Evolutionary conservation across 768 basidiomycete species (phyloP).

Genomic region (Asterophora lycoperdoides): DNA sequence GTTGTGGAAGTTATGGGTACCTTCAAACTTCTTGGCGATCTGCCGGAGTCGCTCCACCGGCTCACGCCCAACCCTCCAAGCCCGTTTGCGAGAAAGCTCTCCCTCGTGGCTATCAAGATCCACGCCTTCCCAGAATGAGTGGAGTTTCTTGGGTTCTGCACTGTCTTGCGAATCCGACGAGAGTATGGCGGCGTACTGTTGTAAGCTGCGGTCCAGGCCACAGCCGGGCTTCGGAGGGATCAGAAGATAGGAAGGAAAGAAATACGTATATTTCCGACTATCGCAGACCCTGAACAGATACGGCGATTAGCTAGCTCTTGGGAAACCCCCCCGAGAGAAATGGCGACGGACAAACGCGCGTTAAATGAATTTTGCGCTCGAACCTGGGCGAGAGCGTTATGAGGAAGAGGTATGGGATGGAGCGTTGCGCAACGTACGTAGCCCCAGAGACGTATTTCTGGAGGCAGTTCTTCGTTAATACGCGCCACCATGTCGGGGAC

Average conservation of each 20-base stretch:
- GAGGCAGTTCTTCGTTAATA: conserved; percentile 86
- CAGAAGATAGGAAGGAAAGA: conserved; percentile 90
- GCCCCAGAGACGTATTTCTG: conserved; percentile 90
- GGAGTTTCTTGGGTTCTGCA: conserved; percentile 21
- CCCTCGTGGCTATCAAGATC: conserved; percentile 44
- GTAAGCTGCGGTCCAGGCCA: conserved; percentile 47
- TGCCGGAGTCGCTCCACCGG: conserved; percentile 54
- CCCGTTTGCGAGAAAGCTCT: conserved; percentile 62
- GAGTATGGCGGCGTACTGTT: conserved; percentile 27
- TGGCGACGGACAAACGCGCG: conserved; percentile 55
- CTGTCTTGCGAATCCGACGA: conserved; percentile 18
- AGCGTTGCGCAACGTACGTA: conserved; percentile 46
- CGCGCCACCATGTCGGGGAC: conserved; percentile 63
- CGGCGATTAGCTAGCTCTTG: conserved; percentile 10
- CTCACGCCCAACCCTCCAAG: conserved; percentile 59
- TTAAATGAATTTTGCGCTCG: conserved; percentile 81
- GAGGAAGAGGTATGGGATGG: neutral
- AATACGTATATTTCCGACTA: conserved; percentile 96
- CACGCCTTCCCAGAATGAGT: conserved; percentile 61
- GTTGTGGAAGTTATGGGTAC: conserved; percentile 97
- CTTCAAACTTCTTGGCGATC: conserved; percentile 64
- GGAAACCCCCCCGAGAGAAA: conserved; percentile 1
- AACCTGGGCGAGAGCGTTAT: conserved; percentile 31
- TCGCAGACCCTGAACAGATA: conserved; percentile 67
- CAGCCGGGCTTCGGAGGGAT: conserved; percentile 84